Evolutionary conservation across 2,329 filamentous ascomycete species (phyloP).

Genomic region (Ceratocystis colombiana): DNA sequence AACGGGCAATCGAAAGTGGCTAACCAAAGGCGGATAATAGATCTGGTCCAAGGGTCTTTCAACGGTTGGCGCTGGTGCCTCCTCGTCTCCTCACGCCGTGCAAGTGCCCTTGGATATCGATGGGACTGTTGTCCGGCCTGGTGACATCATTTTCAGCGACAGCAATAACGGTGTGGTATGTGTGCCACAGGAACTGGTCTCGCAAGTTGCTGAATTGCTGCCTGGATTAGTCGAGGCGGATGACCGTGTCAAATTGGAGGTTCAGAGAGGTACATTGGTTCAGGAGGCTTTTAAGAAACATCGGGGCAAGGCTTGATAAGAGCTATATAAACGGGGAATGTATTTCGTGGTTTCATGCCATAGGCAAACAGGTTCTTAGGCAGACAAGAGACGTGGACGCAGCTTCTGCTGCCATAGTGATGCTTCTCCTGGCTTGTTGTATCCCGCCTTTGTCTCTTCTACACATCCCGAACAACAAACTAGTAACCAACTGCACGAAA

Average conservation of each 20-base stretch:
- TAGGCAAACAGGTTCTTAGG: background rate
- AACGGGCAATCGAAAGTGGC: too few relatives aligned
- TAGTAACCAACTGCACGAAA: too few relatives aligned
- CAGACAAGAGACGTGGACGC: background rate
- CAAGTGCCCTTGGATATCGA: slow-evolving; percentile 39
- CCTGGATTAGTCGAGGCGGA: slow-evolving; percentile 44
- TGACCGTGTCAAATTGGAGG: slow-evolving; percentile 53
- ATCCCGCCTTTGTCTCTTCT: too few relatives aligned
- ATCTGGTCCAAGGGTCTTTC: slow-evolving; percentile 49
- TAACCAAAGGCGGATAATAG: slow-evolving; percentile 28
- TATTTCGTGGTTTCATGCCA: slow-evolving; percentile 9
- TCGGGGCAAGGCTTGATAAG: slow-evolving; percentile 33
- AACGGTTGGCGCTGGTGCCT: slow-evolving; percentile 47
- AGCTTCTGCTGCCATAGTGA: background rate
- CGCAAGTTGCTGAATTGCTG: slow-evolving; percentile 50
- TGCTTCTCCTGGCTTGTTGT: background rate
- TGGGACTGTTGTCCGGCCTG: slow-evolving; percentile 38
- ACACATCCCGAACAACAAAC: too few relatives aligned
- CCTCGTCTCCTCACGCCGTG: slow-evolving; percentile 47
- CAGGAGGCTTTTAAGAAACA: slow-evolving; percentile 56
- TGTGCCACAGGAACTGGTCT: slow-evolving; percentile 52
- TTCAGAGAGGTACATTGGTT: slow-evolving; percentile 51
- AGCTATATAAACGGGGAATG: background rate
- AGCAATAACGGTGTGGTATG: slow-evolving; percentile 58
- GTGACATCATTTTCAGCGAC: slow-evolving; percentile 62